A percentile compares a stretch with the other conserved stretches of the same genome.
phyloP scores from a whole-genome alignment of 78 protist genomes.

The Cavenderia fasciculata region DNA sequence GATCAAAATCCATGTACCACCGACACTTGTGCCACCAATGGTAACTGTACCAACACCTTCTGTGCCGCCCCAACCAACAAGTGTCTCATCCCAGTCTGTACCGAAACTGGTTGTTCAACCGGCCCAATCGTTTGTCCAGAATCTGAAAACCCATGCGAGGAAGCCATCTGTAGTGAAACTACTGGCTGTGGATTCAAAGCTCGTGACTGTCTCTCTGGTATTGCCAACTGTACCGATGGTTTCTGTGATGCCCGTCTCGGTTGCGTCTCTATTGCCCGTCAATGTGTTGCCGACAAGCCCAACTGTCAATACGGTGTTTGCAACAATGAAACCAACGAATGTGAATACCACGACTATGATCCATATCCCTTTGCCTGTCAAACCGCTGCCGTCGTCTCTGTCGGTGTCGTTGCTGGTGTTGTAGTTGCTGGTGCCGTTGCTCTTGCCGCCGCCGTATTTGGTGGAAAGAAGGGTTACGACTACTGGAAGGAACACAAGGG shows the following conservation, averaged over 20 bases:
- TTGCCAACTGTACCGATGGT: slow-evolving; percentile 5
- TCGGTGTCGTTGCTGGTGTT: slow-evolving; percentile 44
- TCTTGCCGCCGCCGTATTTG: slow-evolving; percentile 14
- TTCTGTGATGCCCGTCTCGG: slow-evolving; percentile 31
- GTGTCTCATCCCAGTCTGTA: slow-evolving; percentile 27
- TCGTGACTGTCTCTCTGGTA: neutral
- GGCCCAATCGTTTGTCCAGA: slow-evolving; percentile 21
- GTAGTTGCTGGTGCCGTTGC: slow-evolving; percentile 56
- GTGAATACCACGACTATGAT: neutral
- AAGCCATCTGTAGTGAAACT: slow-evolving; percentile 2
- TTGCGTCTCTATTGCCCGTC: neutral
- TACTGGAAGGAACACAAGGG: neutral
- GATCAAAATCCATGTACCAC: slow-evolving; percentile 26
- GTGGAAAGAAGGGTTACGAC: slow-evolving; percentile 57
- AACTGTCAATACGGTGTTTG: slow-evolving; percentile 45
- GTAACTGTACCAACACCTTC: slow-evolving; percentile 15
- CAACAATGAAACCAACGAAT: neutral
- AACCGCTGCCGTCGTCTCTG: slow-evolving; percentile 46
- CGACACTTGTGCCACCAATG: slow-evolving; percentile 2
- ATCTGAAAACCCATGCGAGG: neutral
- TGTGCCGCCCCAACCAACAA: neutral
- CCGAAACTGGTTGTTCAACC: slow-evolving; percentile 11
- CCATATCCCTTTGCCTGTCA: slow-evolving; percentile 62
- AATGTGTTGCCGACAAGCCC: slow-evolving; percentile 37
- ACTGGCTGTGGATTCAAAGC: slow-evolving; percentile 1